Base-by-base conservation (phyloP, 352 stramenopile genomes). In the Elongisporangium anandrum region DNA sequence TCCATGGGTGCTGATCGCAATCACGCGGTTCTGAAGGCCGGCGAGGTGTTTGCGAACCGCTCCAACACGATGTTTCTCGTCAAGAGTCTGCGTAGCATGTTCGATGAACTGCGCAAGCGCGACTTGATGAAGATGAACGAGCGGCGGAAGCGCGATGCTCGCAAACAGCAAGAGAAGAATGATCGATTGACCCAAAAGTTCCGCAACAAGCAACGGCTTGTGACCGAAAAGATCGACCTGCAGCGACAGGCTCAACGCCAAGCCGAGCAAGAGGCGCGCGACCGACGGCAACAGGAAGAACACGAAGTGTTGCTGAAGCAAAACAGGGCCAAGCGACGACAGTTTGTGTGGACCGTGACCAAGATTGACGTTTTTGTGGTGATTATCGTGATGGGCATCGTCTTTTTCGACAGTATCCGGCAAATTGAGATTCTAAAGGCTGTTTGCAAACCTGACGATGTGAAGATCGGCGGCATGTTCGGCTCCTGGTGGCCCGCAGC, bases 51-150 rank as follows among this genome's bases (percentile, higher is more conserved):
- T 20, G 80, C 82, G 19, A 88, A 87, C 54, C 73, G 77, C n/a
- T 87, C 80, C n/a, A 92, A 92, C 61, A 92, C 82, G 71, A 73
- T 92, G 67, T 65, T 90, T 23, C 67, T 92, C 20, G 82, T 85
- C 2, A 78, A 69, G 23, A 88, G 70, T 51, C 66, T 92, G 19
- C 69, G 82, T 17, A 69, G 60, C 3, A 85, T 88, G 65, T 90
- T 92, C 60, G 79, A 92, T 49, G 75, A 90, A 51, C 63, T 90
- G 52, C 78, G 82, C 45, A 82, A 88, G 54, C 75, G 78, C 5
- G 82, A 92, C 41, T 68, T 92, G 4, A 78, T 83, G 56, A 92
- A 92, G 54, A 88, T 92, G 80, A 80, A 87, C 21, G 82, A 89
- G 38, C 75, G 81, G 39, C 65, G 82, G 2, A 72, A 70, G 5